Conservation (phyloP, 768 basidiomycete species). For the Suillus sp. region DNA sequence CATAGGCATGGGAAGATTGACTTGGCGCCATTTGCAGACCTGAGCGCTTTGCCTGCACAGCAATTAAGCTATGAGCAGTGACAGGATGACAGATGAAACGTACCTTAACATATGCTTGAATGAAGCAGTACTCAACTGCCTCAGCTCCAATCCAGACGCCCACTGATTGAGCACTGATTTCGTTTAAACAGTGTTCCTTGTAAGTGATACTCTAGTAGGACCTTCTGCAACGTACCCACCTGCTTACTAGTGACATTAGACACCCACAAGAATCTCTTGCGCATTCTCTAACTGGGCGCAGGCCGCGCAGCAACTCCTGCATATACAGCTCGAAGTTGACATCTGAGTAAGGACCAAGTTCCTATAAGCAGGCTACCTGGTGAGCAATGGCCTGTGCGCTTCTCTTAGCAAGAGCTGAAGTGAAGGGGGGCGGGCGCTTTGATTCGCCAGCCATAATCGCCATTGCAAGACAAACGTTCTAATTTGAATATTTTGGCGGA, state of each 20-base stretch:
- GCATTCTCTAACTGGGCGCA: too few species aligned
- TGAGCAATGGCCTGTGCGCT: background rate
- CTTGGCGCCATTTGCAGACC: background rate
- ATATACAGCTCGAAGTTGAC: background rate
- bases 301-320: too few species aligned
- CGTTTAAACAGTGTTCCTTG: background rate
- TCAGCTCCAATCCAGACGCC: background rate
- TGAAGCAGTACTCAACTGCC: too few species aligned
- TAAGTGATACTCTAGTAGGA: background rate
- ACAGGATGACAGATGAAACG: too few species aligned
- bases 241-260: background rate
- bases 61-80: too few species aligned
- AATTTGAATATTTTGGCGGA: background rate
- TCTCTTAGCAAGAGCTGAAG: background rate
- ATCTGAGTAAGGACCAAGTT: background rate
- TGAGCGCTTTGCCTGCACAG: background rate
- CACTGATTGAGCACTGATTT: background rate
- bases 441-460: background rate
- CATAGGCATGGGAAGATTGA: too few species aligned
- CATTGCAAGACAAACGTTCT: background rate
- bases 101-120: too few species aligned
- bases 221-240: background rate
- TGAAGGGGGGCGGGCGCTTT: background rate
- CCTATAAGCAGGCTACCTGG: background rate
- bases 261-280: background rate